Evolutionary conservation across 2,329 filamentous ascomycete genomes (phyloP).

Genomic region (Dactylonectria estremocensis): DNA sequence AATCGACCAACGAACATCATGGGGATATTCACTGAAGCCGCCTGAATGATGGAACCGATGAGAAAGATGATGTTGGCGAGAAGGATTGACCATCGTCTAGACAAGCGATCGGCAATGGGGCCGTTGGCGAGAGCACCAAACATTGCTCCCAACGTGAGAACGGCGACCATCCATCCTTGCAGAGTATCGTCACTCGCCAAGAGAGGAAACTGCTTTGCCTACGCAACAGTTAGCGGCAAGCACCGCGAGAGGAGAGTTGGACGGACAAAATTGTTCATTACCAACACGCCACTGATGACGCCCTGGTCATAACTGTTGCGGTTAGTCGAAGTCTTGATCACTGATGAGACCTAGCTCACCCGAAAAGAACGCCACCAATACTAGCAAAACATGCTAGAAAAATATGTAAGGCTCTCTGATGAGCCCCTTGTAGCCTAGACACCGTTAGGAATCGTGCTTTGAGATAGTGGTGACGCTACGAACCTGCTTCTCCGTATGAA

Average conservation of each 20-base stretch:
- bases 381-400: conserved; percentile 25
- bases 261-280: conserved; percentile 26
- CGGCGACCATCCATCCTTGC: conserved; percentile 58
- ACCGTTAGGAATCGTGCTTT: background rate
- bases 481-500: conserved; percentile 23
- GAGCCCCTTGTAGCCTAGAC: conserved; percentile 20
- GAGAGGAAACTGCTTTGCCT: conserved; percentile 24
- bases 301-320: conserved; percentile 17
- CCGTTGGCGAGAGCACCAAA: conserved; percentile 59
- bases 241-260: background rate
- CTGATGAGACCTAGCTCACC: background rate
- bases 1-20: conserved; percentile 26
- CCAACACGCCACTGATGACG: conserved; percentile 24
- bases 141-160: conserved; percentile 60
- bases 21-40: conserved; percentile 23
- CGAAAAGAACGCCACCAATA: conserved; percentile 23
- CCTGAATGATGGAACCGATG: conserved; percentile 29
- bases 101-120: conserved; percentile 48
- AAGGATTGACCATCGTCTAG: conserved; percentile 46
- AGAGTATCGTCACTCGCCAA: conserved; percentile 18
- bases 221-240: background rate
- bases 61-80: conserved; percentile 47
- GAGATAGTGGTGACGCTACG: background rate
- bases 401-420: conserved; percentile 25
- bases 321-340: background rate